Evolutionary conservation across 2,329 filamentous ascomycete genomes (phyloP).

Genomic region (Sclerotinia borealis): DNA sequence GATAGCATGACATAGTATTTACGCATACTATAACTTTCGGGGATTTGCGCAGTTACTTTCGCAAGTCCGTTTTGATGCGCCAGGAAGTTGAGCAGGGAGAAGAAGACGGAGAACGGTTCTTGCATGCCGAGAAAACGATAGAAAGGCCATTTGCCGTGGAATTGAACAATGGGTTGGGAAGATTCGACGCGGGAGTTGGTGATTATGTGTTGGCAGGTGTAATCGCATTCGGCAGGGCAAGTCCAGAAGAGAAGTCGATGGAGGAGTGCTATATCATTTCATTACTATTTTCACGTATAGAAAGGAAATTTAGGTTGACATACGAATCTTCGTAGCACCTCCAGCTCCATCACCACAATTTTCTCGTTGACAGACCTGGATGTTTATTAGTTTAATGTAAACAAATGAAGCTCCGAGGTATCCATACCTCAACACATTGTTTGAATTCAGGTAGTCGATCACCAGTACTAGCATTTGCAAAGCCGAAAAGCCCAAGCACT

Average conservation of each 20-base stretch:
- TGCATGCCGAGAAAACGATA: conserved; percentile 85
- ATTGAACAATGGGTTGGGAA: conserved; percentile 72
- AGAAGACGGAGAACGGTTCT: conserved; percentile 89
- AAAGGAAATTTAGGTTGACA: conserved; percentile 1
- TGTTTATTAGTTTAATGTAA: conserved; percentile 10
- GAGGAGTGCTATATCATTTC: conserved; percentile 57
- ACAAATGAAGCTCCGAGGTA: neutral
- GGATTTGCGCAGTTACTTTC: conserved; percentile 64
- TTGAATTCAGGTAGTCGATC: conserved; percentile 83
- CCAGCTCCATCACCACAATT: conserved; percentile 68
- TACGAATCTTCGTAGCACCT: conserved; percentile 33
- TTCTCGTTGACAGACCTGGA: conserved; percentile 68
- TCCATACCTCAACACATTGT: conserved; percentile 70
- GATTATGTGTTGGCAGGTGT: conserved; percentile 91
- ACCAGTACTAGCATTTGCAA: conserved; percentile 66
- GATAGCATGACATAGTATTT: conserved; percentile 77
- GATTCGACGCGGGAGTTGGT: conserved; percentile 64
- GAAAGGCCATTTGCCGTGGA: conserved; percentile 99
- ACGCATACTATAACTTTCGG: conserved; percentile 66
- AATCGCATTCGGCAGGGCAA: conserved; percentile 92
- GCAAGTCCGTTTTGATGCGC: conserved; percentile 75
- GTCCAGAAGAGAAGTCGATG: conserved; percentile 87
- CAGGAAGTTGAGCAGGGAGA: conserved; percentile 84
- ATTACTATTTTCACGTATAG: conserved; percentile 18
- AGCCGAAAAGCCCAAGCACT: conserved; percentile 32